A percentile compares a stretch with the other conserved stretches of the same genome.
phyloP scores from a whole-genome alignment of 768 basidiomycete species.

The Porphyrellus cyaneotinctus region DNA sequence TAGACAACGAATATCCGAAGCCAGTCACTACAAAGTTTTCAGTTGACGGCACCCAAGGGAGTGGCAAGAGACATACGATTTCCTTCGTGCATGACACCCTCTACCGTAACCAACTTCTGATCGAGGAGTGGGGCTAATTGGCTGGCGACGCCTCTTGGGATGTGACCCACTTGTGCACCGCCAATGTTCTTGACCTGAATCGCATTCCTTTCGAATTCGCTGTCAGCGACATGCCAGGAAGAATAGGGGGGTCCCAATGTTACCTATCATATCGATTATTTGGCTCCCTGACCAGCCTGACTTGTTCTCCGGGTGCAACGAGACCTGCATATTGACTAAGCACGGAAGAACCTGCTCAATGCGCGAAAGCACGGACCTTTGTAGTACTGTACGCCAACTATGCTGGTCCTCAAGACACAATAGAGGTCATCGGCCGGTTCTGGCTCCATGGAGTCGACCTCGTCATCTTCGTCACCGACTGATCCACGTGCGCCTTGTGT shows the following conservation, averaged over 20 bases:
- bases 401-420: slow-evolving; percentile 50
- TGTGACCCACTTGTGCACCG: slow-evolving; percentile 73
- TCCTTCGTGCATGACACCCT: slow-evolving; percentile 64
- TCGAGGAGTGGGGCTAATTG: slow-evolving; percentile 74
- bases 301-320: slow-evolving; percentile 78
- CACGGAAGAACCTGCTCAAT: not conserved
- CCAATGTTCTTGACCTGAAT: slow-evolving; percentile 80
- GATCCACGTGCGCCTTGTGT: not conserved
- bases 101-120: slow-evolving; percentile 54
- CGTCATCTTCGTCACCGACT: slow-evolving; percentile 40
- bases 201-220: slow-evolving; percentile 50
- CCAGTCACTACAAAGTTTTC: slow-evolving; percentile 35
- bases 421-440: slow-evolving; percentile 67
- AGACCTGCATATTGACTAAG: slow-evolving; percentile 46
- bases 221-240: not conserved
- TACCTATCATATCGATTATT: slow-evolving; percentile 65
- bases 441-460: slow-evolving; percentile 40
- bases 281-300: slow-evolving; percentile 63
- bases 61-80: slow-evolving; percentile 44
- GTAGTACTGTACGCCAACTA: slow-evolving; percentile 87
- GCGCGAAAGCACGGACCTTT: slow-evolving; percentile 38
- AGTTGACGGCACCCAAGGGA: not conserved
- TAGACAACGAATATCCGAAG: slow-evolving; percentile 50
- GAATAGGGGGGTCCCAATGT: not conserved
- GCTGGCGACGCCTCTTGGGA: slow-evolving; percentile 55